Evolutionary conservation across 352 stramenopile species (phyloP), one percentile per base, ranked within the genome.

Genomic region (Paralagenidium karlingii): DNA sequence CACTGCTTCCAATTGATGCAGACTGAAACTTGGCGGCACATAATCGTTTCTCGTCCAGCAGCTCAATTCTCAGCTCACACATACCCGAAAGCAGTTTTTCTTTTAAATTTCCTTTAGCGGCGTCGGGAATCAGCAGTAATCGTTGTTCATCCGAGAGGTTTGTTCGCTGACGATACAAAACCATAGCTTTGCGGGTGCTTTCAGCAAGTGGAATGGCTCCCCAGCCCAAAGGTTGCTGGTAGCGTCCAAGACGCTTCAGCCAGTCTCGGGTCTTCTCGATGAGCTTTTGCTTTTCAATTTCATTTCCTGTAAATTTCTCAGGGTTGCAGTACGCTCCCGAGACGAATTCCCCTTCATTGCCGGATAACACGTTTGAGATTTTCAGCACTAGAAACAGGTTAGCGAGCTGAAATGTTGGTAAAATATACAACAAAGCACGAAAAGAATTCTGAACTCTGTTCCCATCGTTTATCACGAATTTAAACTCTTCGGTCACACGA

Each of bases 321-420:
- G 75, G 71, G 9, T 44, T 58, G 36, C 63, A 82, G 34, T 88
- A 84, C 20, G 69, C 60, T 3, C n/a, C n/a, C n/a, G 33, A 15
- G 18, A 34, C 34, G n/a, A 22, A n/a, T 19, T 36, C 20, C n/a
- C 43, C 43, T 21, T n/a, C 26, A 30, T 50, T 34, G 5, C 71
- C 75, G 8, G 62, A 24, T 1, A 86, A 40, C 3, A 73, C 57
- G 32, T 84, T 86, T 4, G 64, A 62, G 13, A 84, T 54, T 47
- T 81, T 85, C 3, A 89, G 45, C 18, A 89, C 54, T 25, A 84
- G 15, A 40, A 69, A 69, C 24, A 84, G 30, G 44, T 76, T 55
- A 33, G 77, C 55, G 1, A 54, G 40, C 8, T 59, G 48, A 26
- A 82, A 55, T 6, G 57, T 74, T 3, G 70, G 62, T 0, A 85